A percentile compares a stretch with the other conserved stretches of the same genome.
phyloP scores from a whole-genome alignment of 345 rosid genomes.

The Melaleuca quinquenervia region DNA sequence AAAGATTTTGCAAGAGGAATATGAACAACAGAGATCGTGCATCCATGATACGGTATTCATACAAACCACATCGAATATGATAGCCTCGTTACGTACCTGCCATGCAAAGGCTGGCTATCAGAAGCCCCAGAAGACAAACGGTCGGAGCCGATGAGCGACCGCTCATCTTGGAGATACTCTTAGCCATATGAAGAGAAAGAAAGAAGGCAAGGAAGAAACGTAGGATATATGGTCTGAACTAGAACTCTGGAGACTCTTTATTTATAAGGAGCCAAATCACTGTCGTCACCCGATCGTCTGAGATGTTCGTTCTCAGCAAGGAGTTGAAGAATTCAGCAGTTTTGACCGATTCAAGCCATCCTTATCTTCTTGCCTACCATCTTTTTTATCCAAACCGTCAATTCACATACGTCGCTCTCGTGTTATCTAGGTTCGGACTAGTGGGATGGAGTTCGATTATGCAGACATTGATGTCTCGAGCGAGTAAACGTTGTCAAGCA shows the following conservation, averaged over 20 bases:
- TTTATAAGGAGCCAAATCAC: not conserved
- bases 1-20: not conserved
- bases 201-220: not conserved
- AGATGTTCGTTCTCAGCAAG: not conserved
- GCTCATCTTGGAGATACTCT: not conserved
- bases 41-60: not conserved
- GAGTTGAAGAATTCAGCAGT: not conserved
- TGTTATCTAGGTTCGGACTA: not conserved
- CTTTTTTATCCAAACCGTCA: not conserved
- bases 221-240: not conserved
- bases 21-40: not conserved
- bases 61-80: not conserved
- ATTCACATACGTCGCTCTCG: not conserved
- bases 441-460: not conserved
- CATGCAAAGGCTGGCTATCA: slow-evolving; percentile 4
- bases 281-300: not conserved
- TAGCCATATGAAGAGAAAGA: not conserved
- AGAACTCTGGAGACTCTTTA: not conserved
- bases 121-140: slow-evolving; percentile 1
- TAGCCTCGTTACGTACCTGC: not conserved
- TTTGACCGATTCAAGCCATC: not conserved
- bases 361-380: not conserved
- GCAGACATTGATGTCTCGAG: not conserved
- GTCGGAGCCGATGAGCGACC: not conserved
- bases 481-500: not conserved